Evolutionary conservation across 768 basidiomycete species (phyloP), one percentile per base, ranked within the genome.

Genomic region (Suillus placidus): DNA sequence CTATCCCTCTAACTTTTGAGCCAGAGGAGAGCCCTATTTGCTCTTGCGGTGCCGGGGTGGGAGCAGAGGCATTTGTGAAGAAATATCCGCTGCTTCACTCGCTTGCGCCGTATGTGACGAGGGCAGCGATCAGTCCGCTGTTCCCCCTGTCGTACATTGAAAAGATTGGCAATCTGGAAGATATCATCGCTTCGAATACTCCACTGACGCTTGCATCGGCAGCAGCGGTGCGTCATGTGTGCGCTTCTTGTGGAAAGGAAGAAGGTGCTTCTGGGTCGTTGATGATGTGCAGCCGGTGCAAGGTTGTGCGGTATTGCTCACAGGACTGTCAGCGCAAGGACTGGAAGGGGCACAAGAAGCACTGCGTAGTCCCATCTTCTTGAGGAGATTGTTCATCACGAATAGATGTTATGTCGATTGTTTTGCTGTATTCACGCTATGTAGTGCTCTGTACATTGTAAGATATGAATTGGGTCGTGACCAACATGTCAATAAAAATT

Each of bases 71-170:
- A 1, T 80, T 88, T 65, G 68, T 68, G 0, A 52, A 68, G 14
- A 66, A 69, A 12, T 87, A 84, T 14, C 38, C 83, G 73, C 74
- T 65, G 40, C 61, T 2, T 60, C 38, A 10, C 1, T 26, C 57
- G 26, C 70, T 87, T 14, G 79, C 79, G 2, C 79, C 79, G 8
- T 81, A 81, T 61, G 80, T 77, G 16, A 86, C 84, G 1, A 77
- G 87, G 10, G 73, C 81, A 6, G 88, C 85, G 0, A 73, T 89
- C 45, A 77, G 81, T 2, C 88, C 85, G 0, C 72, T 89, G 13
- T 88, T 88, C 61, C 79, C 83, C 0, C 80, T 83, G 18, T 78
- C 85, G 7, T 86, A 83, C 69, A 62, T 86, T 67, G 84, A 87
- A 66, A 71, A 71, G 16, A 69, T 83, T 23, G 76, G 72, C 2